phyloP scores from a whole-genome alignment of 129 eudicot genomes.

The Tagetes erecta region DNA sequence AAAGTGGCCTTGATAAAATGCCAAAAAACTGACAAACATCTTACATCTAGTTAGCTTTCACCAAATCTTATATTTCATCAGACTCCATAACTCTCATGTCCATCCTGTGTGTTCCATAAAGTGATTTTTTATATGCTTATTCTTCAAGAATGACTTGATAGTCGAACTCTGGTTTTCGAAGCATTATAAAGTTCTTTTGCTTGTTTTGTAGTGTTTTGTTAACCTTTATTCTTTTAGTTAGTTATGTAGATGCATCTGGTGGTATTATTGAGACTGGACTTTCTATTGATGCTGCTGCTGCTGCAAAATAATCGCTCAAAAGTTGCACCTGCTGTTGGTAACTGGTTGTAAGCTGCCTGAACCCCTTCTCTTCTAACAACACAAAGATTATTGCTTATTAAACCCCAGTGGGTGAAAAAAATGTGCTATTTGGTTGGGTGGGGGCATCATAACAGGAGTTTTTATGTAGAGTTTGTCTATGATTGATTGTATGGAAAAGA shows the following conservation, averaged over 20 bases:
- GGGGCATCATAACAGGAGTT: not conserved
- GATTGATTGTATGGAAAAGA: not conserved
- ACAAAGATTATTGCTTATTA: constrained; percentile 12
- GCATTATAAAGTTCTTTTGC: not conserved
- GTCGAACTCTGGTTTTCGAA: not conserved
- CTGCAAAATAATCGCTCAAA: constrained; percentile 29
- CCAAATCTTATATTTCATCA: not conserved
- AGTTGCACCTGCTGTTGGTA: constrained; percentile 17
- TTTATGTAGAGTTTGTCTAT: not conserved
- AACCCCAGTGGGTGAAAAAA: too few relatives aligned
- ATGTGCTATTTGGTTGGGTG: too few relatives aligned
- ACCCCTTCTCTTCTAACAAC: constrained; percentile 25
- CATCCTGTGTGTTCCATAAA: not conserved
- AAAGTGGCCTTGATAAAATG: not conserved
- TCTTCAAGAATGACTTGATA: not conserved
- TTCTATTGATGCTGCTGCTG: constrained; percentile 23
- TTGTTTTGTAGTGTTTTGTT: not conserved
- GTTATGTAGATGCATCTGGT: constrained; percentile 27
- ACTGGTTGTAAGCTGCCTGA: constrained; percentile 20
- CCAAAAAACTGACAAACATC: not conserved
- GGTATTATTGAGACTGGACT: constrained; percentile 25
- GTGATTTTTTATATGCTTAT: not conserved
- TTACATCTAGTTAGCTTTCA: too few relatives aligned
- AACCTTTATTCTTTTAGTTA: constrained; percentile 8
- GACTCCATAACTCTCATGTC: not conserved